Conservation (phyloP, 352 stramenopile genomes). For the Hyaloperonospora arabidopsidis region DNA sequence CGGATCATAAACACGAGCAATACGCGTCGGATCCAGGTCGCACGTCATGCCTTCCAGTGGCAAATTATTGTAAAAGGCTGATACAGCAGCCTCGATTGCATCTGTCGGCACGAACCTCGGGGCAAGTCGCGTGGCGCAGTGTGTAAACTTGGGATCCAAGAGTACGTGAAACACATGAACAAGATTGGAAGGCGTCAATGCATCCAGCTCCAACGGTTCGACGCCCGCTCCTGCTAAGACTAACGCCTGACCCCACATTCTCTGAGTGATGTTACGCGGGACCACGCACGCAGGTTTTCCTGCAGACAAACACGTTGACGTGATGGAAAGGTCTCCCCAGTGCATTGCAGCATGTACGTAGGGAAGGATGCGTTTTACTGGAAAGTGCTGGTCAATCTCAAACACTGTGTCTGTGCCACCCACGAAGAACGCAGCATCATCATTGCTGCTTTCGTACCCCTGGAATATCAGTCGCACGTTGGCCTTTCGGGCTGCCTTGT, state of each 20-base stretch:
- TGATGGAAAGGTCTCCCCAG: conserved; percentile 53
- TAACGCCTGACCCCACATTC: conserved; percentile 52
- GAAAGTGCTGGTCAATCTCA: conserved; percentile 39
- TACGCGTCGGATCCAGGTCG: conserved; percentile 51
- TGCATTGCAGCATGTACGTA: conserved; percentile 38
- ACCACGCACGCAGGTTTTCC: conserved; percentile 48
- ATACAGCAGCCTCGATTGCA: conserved; percentile 45
- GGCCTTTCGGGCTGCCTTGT: conserved; percentile 30
- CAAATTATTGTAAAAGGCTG: conserved; percentile 54
- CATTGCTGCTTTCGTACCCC: conserved; percentile 29
- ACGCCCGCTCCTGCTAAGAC: conserved; percentile 33
- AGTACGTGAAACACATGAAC: conserved; percentile 36
- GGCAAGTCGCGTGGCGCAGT: conserved; percentile 35
- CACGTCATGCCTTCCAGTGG: conserved; percentile 61
- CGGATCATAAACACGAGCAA: conserved; percentile 62
- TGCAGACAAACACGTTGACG: conserved; percentile 36
- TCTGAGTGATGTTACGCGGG: conserved; percentile 32
- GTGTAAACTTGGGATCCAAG: conserved; percentile 23
- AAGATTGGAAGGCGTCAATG: conserved; percentile 35
- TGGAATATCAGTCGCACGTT: conserved; percentile 59
- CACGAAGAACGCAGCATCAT: conserved; percentile 25
- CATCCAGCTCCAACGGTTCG: conserved; percentile 40
- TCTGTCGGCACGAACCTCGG: conserved; percentile 30
- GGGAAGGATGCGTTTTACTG: conserved; percentile 32
- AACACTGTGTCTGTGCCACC: conserved; percentile 32